Evolutionary conservation across 768 basidiomycete genomes (phyloP), one percentile per base, ranked within the genome.

Genomic region (Rhodotorula babjevae): DNA sequence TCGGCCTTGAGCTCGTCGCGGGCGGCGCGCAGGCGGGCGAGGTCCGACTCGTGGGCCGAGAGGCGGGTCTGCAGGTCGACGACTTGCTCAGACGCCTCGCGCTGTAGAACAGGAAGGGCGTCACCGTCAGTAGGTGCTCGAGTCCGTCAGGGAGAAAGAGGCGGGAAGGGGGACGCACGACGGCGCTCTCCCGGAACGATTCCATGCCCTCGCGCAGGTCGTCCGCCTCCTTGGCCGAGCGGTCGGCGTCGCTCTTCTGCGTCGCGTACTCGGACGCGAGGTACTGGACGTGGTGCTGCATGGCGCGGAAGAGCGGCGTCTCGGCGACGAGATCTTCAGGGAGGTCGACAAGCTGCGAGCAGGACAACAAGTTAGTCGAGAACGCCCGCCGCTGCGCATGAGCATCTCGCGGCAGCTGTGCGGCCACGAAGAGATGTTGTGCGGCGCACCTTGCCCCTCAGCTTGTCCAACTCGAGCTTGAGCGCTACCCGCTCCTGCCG

Each of bases 1-100:
- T 92, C 91, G 8, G 87, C 86, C 76, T 86, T 87, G 46, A 90
- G 82, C 44, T 93, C 82, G 69, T 84, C 83, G 57, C 83, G 76
- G 58, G 81, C 79, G 1, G 80, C 77, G 36, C 83, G 76, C 21
- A 84, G 71, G 63, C 83, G 76, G 9, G 79, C 78, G 29, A 82
- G 63, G 68, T 83, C 83, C 10, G 69, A 63, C 71, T 83, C 82
- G 57, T 78, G 77, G 47, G 79, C 73, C 10, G 64, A 50, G 0
- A 81, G 73, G 65, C 79, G 79, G 21, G 70, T 67, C 27, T 81
- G 75, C 10, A 82, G 65, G 4, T 78, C 90, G 74, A 88, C 85
- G n/a, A 84, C 82, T 49, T 83, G 81, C 77, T 86, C 84, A 42
- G 83, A 84, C 18, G 85, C 83, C 61, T 82, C 80, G 63, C 53